These are phyloP conservation scores for Hericium alpestre DNA, from an alignment of 768 basidiomycete species.

Conservation along the genomic window DNA sequence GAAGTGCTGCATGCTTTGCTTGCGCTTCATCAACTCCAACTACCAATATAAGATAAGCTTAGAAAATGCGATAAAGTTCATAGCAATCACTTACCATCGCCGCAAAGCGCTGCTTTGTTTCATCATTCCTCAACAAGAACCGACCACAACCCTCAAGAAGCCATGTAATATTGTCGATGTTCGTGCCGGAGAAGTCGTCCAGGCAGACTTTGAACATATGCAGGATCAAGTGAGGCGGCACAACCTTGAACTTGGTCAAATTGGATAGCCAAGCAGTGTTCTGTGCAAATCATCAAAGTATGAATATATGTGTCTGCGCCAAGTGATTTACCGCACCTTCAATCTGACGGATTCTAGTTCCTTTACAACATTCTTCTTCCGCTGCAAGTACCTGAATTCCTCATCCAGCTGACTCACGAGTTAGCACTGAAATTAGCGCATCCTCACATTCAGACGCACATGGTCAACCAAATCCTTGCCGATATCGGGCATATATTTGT, in stretches of 20 bases:
- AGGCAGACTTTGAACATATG: slow-evolving; percentile 96
- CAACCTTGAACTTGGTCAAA: slow-evolving; percentile 90
- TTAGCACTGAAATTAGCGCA: neutral
- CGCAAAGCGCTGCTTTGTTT: slow-evolving; percentile 76
- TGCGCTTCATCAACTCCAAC: slow-evolving; percentile 91
- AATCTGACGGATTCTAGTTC: slow-evolving; percentile 78
- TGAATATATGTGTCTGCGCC: no score
- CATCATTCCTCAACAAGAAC: slow-evolving; percentile 79
- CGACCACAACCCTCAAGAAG: slow-evolving; percentile 90
- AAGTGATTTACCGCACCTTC: slow-evolving; percentile 42
- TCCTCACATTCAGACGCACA: slow-evolving; percentile 36
- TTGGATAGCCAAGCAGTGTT: slow-evolving; percentile 84
- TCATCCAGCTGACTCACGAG: slow-evolving; percentile 67
- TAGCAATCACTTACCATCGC: slow-evolving; percentile 55
- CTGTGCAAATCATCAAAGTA: slow-evolving; percentile 27
- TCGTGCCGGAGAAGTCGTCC: slow-evolving; percentile 87
- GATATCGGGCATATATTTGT: slow-evolving; percentile 89
- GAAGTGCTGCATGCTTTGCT: slow-evolving; percentile 87
- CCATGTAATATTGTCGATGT: slow-evolving; percentile 87
- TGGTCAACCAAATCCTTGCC: slow-evolving; percentile 71
- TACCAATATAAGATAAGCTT: slow-evolving; percentile 18
- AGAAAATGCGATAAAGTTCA: no score
- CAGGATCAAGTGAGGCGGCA: slow-evolving; percentile 83
- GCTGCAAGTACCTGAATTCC: slow-evolving; percentile 90
- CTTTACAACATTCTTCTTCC: slow-evolving; percentile 86